These are phyloP conservation scores for Komagataea norvegica DNA, from an alignment of 1,139 yeast species.

Conservation along the genomic window DNA sequence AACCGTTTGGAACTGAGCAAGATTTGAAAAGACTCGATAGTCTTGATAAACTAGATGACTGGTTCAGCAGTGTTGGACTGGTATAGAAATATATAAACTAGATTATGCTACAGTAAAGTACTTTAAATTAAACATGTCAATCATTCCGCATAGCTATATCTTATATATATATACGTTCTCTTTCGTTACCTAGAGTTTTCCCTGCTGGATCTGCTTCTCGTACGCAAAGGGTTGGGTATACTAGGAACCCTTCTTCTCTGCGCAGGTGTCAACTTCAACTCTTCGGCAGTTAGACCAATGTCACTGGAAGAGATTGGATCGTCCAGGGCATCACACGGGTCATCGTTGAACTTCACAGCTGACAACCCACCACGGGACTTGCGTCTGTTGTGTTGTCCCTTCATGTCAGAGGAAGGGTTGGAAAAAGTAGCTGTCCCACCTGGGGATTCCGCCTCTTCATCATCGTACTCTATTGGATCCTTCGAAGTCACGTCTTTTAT, in stretches of 20 bases:
- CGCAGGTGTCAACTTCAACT: conserved; percentile 15
- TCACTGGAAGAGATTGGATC: neutral
- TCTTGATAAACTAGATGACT: conserved; percentile 38
- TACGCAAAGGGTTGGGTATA: conserved; percentile 23
- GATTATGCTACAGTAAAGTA: too few species aligned
- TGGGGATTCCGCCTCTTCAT: conserved; percentile 4
- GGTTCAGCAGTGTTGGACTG: conserved; percentile 41
- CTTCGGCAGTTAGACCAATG: neutral
- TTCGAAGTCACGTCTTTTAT: conserved; percentile 29
- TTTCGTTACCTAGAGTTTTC: conserved; percentile 16
- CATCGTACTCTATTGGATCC: conserved; percentile 7
- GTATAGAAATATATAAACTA: too few species aligned
- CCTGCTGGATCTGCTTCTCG: conserved; percentile 24
- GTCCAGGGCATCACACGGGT: neutral
- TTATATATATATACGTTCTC: neutral
- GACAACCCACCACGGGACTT: conserved; percentile 26
- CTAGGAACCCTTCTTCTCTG: conserved; percentile 26
- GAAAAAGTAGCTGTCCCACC: conserved; percentile 3
- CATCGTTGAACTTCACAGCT: conserved; percentile 22
- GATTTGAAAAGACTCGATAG: conserved; percentile 44
- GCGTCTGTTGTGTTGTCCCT: conserved; percentile 25
- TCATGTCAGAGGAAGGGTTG: conserved; percentile 8
- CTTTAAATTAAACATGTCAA: too few species aligned
- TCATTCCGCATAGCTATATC: too few species aligned
- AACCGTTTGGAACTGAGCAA: conserved; percentile 54